Percentiles rank a stretch among this genome's conserved stretches.
Evolutionary conservation across 768 basidiomycete species (phyloP).

Genomic region (Kwoniella shandongensis): DNA sequence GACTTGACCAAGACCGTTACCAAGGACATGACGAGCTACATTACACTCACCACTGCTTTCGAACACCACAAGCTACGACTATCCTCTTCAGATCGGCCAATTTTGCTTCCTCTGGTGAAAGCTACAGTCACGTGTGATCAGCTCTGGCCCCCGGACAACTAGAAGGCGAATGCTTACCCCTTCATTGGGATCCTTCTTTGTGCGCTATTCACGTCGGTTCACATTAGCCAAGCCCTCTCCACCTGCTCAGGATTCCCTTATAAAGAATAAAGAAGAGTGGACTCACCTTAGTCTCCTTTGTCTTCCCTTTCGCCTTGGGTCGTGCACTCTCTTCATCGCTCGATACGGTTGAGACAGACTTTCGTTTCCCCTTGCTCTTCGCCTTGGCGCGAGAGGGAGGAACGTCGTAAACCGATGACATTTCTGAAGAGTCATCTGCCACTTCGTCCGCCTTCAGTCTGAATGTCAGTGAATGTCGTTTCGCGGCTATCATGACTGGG

Average conservation of each 20-base stretch:
- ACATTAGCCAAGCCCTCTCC: too few species aligned
- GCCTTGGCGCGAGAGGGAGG: neutral
- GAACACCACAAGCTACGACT: conserved; percentile 44
- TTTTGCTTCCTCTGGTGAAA: conserved; percentile 38
- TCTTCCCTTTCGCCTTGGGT: conserved; percentile 8
- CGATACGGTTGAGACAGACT: neutral
- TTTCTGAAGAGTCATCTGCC: conserved; percentile 29
- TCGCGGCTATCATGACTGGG: too few species aligned
- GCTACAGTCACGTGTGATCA: too few species aligned
- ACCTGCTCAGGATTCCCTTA: neutral
- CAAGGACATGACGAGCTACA: neutral
- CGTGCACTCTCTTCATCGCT: conserved; percentile 4
- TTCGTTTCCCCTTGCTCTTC: conserved; percentile 1
- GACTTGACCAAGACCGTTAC: neutral
- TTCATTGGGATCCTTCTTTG: conserved; percentile 35
- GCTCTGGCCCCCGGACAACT: too few species aligned
- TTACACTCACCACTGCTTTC: conserved; percentile 46
- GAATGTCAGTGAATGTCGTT: too few species aligned
- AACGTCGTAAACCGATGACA: conserved; percentile 37
- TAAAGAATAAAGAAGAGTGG: neutral
- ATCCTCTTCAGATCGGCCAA: conserved; percentile 46
- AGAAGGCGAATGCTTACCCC: conserved; percentile 20
- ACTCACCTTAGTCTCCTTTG: neutral
- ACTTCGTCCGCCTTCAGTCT: neutral
- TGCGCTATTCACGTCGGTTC: neutral